Evolutionary conservation across 768 basidiomycete species (phyloP), one percentile per base, ranked within the genome.

Genomic region (Boletus coccyginus): DNA sequence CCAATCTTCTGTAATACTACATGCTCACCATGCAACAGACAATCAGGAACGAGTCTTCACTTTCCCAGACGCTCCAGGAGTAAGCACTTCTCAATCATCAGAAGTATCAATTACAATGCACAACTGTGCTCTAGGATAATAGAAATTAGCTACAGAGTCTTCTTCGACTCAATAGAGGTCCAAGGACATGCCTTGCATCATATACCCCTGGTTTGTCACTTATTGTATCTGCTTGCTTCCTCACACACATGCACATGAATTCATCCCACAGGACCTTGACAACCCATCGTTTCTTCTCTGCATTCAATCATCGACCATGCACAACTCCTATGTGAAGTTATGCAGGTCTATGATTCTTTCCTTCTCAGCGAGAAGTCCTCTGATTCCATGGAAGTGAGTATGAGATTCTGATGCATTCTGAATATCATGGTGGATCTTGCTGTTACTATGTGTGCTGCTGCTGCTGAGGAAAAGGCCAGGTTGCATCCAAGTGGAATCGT

Each of bases 1-100:
- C 93, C 46, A 98, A 96, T 64, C 77, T 98, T n/a, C 73, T 99
- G 10, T 92, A 96, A 61, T 99, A 98, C 68, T 99, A 98, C 70
- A 76, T 87, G 67, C 71, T 94, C 33, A 98, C 94, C 6, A 97
- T 99, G 94, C 81, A 84, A 48, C 81, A 92, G 46, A 98, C 95
- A 2, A 87, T 98, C 41, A 96, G 97, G 0, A 79, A 83, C n/a
- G 77, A 88, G 4, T 92, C 95, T 2, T 56, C 90, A 44, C 75
- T 98, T 52, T 88, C 88, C 1, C 80, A 75, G 54, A 87, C 90
- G 0, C 76, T 98, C 31, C 77, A 85, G 59, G 93, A 97, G 94
- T 96, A 62, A 49, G 86, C 62, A 36, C 50, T 19, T 38, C 36
- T 5, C 13, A 10, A 4, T 19, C 3, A 2, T 31, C 7, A 7